phyloP scores from a whole-genome alignment of 495 filamentous ascomycete genomes.

The Penicillium ochrochloron region DNA sequence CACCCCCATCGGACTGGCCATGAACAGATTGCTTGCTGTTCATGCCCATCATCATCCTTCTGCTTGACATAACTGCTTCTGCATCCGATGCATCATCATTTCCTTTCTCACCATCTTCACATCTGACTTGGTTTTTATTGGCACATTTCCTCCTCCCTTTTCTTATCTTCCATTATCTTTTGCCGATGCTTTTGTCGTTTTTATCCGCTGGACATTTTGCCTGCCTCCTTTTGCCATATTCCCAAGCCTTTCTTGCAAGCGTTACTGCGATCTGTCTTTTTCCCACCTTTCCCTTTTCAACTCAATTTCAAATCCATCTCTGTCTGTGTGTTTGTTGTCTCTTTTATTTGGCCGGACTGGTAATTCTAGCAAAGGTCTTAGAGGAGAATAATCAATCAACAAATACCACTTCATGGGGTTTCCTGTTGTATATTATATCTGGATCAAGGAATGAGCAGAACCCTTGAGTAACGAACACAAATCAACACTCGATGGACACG shows the following conservation, averaged over 20 bases:
- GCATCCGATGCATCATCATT: constrained; percentile 10
- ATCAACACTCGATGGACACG: no score
- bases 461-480: no score
- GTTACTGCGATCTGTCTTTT: constrained; percentile 18
- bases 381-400: constrained; percentile 3
- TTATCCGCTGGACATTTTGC: constrained; percentile 17
- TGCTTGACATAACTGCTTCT: not conserved
- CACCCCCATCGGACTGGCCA: constrained; percentile 6
- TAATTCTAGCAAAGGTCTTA: constrained; percentile 13
- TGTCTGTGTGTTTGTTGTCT: constrained; percentile 3
- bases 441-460: no score
- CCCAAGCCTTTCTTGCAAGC: constrained; percentile 39
- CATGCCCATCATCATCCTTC: not conserved
- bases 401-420: not conserved
- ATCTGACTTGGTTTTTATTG: not conserved
- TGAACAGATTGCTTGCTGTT: constrained; percentile 3
- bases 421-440: not conserved
- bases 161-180: not conserved
- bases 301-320: constrained; percentile 4
- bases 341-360: constrained; percentile 18
- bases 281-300: not conserved
- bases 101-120: constrained; percentile 11
- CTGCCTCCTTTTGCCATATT: constrained; percentile 40
- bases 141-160: not conserved
- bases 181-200: constrained; percentile 5